Percentiles rank a stretch among this genome's conserved stretches.
Conservation (phyloP, 2,329 filamentous ascomycete genomes). For the Lasiodiplodia hormozganensis region DNA sequence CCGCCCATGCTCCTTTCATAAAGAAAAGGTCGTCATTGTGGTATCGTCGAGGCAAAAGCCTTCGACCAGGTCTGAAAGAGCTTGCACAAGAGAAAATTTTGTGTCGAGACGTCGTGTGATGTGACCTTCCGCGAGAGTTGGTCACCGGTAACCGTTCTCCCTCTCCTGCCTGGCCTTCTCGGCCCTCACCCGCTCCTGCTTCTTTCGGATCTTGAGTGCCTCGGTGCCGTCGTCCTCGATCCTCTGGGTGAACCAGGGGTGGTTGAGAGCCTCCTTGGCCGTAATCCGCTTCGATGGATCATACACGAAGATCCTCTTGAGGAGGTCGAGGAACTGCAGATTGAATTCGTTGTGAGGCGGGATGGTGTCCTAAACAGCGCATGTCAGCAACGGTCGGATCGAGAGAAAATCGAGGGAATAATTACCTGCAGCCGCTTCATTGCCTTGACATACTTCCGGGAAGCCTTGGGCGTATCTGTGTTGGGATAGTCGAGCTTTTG, state of each 20-base stretch:
- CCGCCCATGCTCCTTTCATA: conserved; percentile 29
- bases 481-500: conserved; percentile 69
- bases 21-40: conserved; percentile 26
- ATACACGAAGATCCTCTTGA: conserved; percentile 70
- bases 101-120: conserved; percentile 18
- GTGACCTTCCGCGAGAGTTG: conserved; percentile 5
- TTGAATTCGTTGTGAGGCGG: conserved; percentile 66
- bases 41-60: conserved; percentile 14
- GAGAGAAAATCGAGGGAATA: neutral
- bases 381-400: conserved; percentile 32
- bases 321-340: conserved; percentile 67
- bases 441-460: conserved; percentile 70
- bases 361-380: conserved; percentile 64
- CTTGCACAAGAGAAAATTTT: conserved; percentile 21
- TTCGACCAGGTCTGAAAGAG: conserved; percentile 6
- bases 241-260: conserved; percentile 70
- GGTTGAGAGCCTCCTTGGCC: conserved; percentile 69
- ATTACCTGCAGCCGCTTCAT: conserved; percentile 68
- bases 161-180: conserved; percentile 22
- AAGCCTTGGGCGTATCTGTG: conserved; percentile 67
- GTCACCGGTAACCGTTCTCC: conserved; percentile 26
- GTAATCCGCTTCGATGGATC: conserved; percentile 70
- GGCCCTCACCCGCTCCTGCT: conserved; percentile 41
- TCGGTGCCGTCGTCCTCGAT: conserved; percentile 72
- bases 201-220: conserved; percentile 63